phyloP scores from a whole-genome alignment of 371 early-diverging fungal genomes.

The Nematocida ironsii region DNA sequence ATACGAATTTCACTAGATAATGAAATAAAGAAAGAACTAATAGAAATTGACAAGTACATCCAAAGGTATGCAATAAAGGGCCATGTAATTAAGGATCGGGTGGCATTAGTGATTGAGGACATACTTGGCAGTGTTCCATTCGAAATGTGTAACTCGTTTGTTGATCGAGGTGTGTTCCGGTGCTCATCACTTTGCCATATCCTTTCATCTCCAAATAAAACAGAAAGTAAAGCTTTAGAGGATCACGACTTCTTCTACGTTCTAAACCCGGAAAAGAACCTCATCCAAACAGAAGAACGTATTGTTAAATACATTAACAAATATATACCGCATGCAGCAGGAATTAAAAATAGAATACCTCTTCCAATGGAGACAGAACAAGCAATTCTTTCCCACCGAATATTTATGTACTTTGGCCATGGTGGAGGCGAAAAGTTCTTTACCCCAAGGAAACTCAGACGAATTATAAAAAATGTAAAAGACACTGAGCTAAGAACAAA shows the following conservation, averaged over 20 bases:
- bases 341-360: slow-evolving; percentile 27
- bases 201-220: neutral
- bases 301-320: slow-evolving; percentile 8
- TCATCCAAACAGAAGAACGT: slow-evolving; percentile 54
- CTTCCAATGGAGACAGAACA: slow-evolving; percentile 36
- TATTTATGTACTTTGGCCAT: slow-evolving; percentile 83
- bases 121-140: slow-evolving; percentile 34
- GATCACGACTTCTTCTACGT: slow-evolving; percentile 57
- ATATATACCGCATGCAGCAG: slow-evolving; percentile 5
- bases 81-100: neutral
- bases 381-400: slow-evolving; percentile 5
- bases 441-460: slow-evolving; percentile 8
- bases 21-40: slow-evolving; percentile 38
- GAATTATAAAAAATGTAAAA: neutral
- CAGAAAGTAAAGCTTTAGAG: neutral
- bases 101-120: slow-evolving; percentile 40
- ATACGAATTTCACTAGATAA: slow-evolving; percentile 24
- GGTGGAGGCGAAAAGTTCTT: slow-evolving; percentile 85
- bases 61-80: slow-evolving; percentile 13
- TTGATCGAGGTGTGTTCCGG: slow-evolving; percentile 14
- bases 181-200: slow-evolving; percentile 20
- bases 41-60: slow-evolving; percentile 4
- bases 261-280: slow-evolving; percentile 65
- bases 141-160: slow-evolving; percentile 34
- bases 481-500: slow-evolving; percentile 13